Conservation (phyloP, 2,329 filamentous ascomycete genomes). For the Hypoxylon sp. region DNA sequence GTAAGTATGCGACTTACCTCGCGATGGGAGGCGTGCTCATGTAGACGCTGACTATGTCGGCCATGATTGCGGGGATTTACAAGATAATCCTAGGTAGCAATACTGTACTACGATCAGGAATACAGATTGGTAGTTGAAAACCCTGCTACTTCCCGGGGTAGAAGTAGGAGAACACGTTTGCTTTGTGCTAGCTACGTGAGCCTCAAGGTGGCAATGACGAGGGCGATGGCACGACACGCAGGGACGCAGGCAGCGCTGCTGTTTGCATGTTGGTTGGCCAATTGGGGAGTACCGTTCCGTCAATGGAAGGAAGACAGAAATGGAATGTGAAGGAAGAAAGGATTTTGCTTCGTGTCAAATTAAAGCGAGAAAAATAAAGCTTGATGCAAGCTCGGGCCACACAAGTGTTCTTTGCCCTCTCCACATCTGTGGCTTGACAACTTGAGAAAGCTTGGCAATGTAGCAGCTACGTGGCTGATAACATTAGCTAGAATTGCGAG, state of each 20-base stretch:
- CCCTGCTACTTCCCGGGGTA: not conserved
- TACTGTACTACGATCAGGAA: constrained; percentile 11
- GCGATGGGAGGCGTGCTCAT: constrained; percentile 59
- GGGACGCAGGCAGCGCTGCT: constrained; percentile 46
- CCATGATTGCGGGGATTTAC: constrained; percentile 51
- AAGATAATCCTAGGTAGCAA: not conserved
- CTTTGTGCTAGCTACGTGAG: constrained; percentile 36
- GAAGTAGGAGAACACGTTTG: constrained; percentile 36
- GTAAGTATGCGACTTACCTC: constrained; percentile 52
- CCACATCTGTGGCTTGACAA: constrained; percentile 12
- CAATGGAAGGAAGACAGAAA: constrained; percentile 26
- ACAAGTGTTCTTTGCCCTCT: not conserved
- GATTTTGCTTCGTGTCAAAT: constrained; percentile 45
- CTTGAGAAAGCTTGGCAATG: too few relatives aligned
- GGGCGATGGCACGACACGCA: constrained; percentile 44
- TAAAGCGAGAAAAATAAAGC: constrained; percentile 23
- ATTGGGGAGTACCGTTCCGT: constrained; percentile 36
- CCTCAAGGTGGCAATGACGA: constrained; percentile 45
- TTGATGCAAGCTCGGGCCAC: constrained; percentile 5
- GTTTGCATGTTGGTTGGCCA: constrained; percentile 50
- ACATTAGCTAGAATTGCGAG: too few relatives aligned
- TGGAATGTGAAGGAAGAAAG: constrained; percentile 39
- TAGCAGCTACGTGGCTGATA: not conserved
- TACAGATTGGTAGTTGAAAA: not conserved
- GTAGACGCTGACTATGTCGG: constrained; percentile 58